phyloP scores from a whole-genome alignment of 495 filamentous ascomycete species.

The Penicillium macrosclerotiorum region DNA sequence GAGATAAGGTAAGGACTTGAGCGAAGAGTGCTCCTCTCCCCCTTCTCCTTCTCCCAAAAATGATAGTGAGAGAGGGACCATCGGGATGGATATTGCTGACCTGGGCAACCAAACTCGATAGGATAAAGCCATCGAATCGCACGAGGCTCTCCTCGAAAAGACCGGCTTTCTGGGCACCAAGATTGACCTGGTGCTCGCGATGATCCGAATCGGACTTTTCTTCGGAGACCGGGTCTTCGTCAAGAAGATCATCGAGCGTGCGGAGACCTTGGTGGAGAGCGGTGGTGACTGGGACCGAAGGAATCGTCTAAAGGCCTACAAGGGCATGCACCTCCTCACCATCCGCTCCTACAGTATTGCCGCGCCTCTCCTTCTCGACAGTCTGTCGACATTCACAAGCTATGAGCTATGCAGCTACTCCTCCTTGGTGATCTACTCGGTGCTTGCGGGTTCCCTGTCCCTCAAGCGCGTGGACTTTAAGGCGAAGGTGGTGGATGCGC shows the following conservation, averaged over 20 bases:
- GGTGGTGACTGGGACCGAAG: slow-evolving; percentile 98
- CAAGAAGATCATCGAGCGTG: slow-evolving; percentile 90
- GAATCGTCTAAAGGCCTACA: slow-evolving; percentile 97
- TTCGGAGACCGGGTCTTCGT: slow-evolving; percentile 88
- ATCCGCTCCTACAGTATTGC: slow-evolving; percentile 84
- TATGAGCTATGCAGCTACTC: slow-evolving; percentile 97
- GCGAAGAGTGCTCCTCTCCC: too few relatives aligned
- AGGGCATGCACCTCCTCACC: slow-evolving; percentile 89
- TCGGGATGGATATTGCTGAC: not conserved
- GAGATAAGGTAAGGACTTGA: slow-evolving; percentile 77
- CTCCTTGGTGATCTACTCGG: slow-evolving; percentile 88
- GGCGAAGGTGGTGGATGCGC: slow-evolving; percentile 94
- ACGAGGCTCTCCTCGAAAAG: slow-evolving; percentile 91
- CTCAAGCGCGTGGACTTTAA: slow-evolving; percentile 98
- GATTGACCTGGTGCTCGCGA: slow-evolving; percentile 93
- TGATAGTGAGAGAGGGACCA: too few relatives aligned
- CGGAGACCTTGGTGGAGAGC: slow-evolving; percentile 83
- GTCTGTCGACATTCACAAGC: slow-evolving; percentile 96
- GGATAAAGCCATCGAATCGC: slow-evolving; percentile 89
- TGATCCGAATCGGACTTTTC: slow-evolving; percentile 92
- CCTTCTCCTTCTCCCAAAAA: too few relatives aligned
- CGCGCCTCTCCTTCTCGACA: slow-evolving; percentile 91
- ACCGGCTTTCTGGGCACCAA: slow-evolving; percentile 91
- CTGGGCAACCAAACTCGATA: slow-evolving; percentile 29
- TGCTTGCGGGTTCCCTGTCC: slow-evolving; percentile 89